phyloP scores from a whole-genome alignment of 805 yeast genomes.

The Zygoascus biomembranicola region DNA sequence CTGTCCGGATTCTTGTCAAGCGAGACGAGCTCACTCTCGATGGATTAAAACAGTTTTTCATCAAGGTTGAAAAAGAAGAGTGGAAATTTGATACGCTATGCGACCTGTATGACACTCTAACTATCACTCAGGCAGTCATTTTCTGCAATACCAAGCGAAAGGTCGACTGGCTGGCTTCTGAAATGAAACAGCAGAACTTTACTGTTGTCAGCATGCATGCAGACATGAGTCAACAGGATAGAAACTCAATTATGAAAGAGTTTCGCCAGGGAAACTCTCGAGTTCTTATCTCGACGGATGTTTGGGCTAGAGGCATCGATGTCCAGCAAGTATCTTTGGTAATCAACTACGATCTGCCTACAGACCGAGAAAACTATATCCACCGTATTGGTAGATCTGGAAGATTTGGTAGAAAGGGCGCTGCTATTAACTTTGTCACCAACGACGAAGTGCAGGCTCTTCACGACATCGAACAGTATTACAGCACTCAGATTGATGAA shows the following conservation, averaged over 20 bases:
- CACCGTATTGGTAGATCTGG: constrained; percentile 99
- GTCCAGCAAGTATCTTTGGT: constrained; percentile 96
- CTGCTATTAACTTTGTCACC: constrained; percentile 90
- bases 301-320: constrained; percentile 96
- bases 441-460: constrained; percentile 63
- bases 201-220: constrained; percentile 95
- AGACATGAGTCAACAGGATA: constrained; percentile 87
- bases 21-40: constrained; percentile 92
- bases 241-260: constrained; percentile 93
- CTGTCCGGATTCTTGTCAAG: constrained; percentile 88
- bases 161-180: constrained; percentile 80
- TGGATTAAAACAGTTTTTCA: constrained; percentile 88
- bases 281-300: constrained; percentile 86
- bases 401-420: constrained; percentile 98
- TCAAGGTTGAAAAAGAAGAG: constrained; percentile 86
- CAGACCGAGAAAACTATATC: constrained; percentile 85
- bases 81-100: constrained; percentile 92
- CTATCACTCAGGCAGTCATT: constrained; percentile 95
- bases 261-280: constrained; percentile 92
- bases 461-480: constrained; percentile 83
- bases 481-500: constrained; percentile 83
- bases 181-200: constrained; percentile 69
- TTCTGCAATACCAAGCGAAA: constrained; percentile 94
- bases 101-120: constrained; percentile 89
- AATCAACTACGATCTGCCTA: constrained; percentile 87